Percentiles rank a stretch among this genome's conserved stretches.
These are phyloP conservation scores for Eucalyptus sp. DNA, from an alignment of 345 rosid species.

Conservation along the genomic window DNA sequence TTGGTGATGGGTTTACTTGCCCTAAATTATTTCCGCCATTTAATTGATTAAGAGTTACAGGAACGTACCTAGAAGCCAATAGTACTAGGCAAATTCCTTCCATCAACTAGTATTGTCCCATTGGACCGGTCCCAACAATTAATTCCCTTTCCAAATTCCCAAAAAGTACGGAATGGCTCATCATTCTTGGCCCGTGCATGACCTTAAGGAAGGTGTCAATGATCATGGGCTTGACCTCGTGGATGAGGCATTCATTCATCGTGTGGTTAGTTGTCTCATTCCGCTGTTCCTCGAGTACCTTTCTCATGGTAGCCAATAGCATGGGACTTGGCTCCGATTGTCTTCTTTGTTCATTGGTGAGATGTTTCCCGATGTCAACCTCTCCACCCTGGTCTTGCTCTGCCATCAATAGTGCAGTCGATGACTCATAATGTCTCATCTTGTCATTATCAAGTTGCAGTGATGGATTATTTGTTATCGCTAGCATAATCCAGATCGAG, in stretches of 20 bases:
- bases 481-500: background rate
- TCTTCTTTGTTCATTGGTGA: background rate
- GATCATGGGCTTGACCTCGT: background rate
- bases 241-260: background rate
- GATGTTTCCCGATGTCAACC: background rate
- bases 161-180: background rate
- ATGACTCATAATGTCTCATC: background rate
- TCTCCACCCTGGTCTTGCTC: background rate
- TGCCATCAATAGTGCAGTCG: background rate
- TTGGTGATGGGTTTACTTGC: background rate
- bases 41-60: background rate
- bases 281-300: background rate
- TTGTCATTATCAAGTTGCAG: background rate
- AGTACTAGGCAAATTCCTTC: background rate
- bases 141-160: background rate
- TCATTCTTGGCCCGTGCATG: background rate
- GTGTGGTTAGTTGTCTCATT: background rate
- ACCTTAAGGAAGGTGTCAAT: background rate
- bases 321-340: background rate
- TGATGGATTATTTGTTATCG: background rate
- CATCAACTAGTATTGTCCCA: background rate
- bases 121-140: background rate
- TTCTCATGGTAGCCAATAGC: background rate
- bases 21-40: background rate
- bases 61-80: background rate